Evolutionary conservation across 306 rosid genomes (phyloP), one percentile per base, ranked within the genome.

Genomic region (Crotalaria pallida): DNA sequence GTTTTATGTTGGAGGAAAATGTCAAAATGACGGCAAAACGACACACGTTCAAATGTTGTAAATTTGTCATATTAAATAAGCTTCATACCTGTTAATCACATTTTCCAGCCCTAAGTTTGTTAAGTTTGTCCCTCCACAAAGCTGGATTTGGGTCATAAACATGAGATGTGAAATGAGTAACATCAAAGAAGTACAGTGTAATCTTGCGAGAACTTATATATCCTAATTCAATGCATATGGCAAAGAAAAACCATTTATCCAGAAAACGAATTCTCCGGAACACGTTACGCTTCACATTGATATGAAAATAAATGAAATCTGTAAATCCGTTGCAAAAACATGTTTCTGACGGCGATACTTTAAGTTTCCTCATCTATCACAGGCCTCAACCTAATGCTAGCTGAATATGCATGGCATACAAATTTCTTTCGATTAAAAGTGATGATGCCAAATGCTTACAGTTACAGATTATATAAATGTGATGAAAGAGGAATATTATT

Each of bases 101-200:
- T 82, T 82, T 82, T 58, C 79, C 83, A 18, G 81, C 57, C 79
- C 86, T 78, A 31, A 65, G 78, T 75, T 82, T 78, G 53, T 71
- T 74, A 44, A 82, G 86, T 78, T 52, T 65, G 81, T 82, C 86
- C 83, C 86, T 82, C 83, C 82, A 82, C 58, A 70, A 66, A 33
- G 86, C 86, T 82, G 69, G 26, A 65, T 62, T 69, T 73, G 61
- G 74, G 69, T 41, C 36, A 44, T 55, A 71, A 74, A 51, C 31
- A 74, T 50, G 48, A 63, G 27, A 70, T 31, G 49, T 45, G 41
- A 66, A 36, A 61, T 53, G 4, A 72, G 7, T 10, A 56, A 55
- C 13, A 47, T 68, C 56, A 68, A 47, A 67, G 43, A 61, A 38
- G 53, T 60, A 67, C 10, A 68, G 33, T 12, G 36, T 70, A 31